phyloP scores from a whole-genome alignment of 78 protist species.

The Anaeramoeba flamelloides region DNA sequence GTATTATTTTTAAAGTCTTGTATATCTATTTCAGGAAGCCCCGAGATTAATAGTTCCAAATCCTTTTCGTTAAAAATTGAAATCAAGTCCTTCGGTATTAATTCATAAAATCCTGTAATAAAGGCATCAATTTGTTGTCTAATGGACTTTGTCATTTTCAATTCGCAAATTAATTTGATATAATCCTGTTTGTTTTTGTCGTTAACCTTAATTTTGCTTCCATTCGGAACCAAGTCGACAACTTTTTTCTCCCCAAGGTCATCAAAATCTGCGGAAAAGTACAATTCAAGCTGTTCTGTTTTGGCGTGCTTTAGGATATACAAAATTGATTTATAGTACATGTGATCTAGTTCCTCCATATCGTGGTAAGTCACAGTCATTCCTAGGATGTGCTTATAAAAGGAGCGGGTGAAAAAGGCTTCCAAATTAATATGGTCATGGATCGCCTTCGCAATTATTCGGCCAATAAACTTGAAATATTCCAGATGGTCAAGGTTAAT shows the following conservation, averaged over 20 bases:
- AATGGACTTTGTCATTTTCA: too few species aligned
- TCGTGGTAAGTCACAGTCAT: constrained; percentile 41
- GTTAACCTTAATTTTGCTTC: too few species aligned
- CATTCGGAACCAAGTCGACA: too few species aligned
- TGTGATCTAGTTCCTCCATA: constrained; percentile 73
- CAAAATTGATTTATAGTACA: constrained; percentile 39
- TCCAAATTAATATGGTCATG: constrained; percentile 53
- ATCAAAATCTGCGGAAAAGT: too few species aligned
- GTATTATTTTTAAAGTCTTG: constrained; percentile 15
- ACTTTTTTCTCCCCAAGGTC: too few species aligned
- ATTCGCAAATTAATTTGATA: too few species aligned
- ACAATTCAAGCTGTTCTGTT: too few species aligned
- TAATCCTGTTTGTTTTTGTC: too few species aligned
- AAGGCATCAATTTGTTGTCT: too few species aligned
- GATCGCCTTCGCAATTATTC: constrained; percentile 71
- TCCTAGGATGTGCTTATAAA: constrained; percentile 78
- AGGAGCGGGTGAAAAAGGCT: constrained; percentile 68
- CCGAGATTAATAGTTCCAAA: constrained; percentile 34
- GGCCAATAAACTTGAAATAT: constrained; percentile 54
- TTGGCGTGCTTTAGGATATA: too few species aligned
- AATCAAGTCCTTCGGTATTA: constrained; percentile 14
- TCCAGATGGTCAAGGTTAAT: too few species aligned
- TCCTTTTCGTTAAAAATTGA: constrained; percentile 17
- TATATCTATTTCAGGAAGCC: constrained; percentile 22
- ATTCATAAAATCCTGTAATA: too few species aligned